Base-by-base conservation (phyloP, 2,329 filamentous ascomycete genomes). In the Monilinia aucupariae region DNA sequence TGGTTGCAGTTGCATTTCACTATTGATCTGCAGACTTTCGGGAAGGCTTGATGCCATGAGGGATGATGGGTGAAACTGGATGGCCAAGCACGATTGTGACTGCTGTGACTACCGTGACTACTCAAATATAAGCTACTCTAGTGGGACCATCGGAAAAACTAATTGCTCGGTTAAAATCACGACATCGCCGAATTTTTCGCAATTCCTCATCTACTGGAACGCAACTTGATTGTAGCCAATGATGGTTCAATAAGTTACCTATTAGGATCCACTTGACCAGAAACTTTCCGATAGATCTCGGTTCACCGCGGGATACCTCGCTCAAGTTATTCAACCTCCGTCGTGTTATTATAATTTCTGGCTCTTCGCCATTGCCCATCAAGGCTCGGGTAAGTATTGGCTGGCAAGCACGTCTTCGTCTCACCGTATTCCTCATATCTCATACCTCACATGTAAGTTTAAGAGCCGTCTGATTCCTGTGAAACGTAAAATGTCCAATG, bases 151-250 rank as follows among this genome's bases (percentile, higher is more conserved):
- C 54, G 54, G 54, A 34, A 20, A 47, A 56, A 56, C 41, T 17
- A 9, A 47, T 20, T 20, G 47, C 43, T 22, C 8, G 32, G 27
- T 13, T 41, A 34, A n/a, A 22, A 56, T 56, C 54, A 56, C 54
- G 54, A 56, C 54, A 56, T 56, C n/a, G 54, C 41, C 47, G 41
- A 56, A 34, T 47, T 47, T 56, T 56, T 55, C 27, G 27, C n/a
- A 47, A 41, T 30, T 25, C 22, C 22, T 56, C n/a, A 47, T 56
- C 30, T 47, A 34, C 12, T 34, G 22, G 39, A 56, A 56, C 30
- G 3, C 12, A 32, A 47, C 45, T 2, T 20, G 5, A 8, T 6
- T 43, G 6, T 9, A 13, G 25, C 54, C 54, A 56, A 56, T 56
- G 13, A 47, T 10, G 30, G 8, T 12, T 2, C 34, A 47, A 56